Evolutionary conservation across 345 rosid genomes (phyloP).

Genomic region (Arabis alpina): DNA sequence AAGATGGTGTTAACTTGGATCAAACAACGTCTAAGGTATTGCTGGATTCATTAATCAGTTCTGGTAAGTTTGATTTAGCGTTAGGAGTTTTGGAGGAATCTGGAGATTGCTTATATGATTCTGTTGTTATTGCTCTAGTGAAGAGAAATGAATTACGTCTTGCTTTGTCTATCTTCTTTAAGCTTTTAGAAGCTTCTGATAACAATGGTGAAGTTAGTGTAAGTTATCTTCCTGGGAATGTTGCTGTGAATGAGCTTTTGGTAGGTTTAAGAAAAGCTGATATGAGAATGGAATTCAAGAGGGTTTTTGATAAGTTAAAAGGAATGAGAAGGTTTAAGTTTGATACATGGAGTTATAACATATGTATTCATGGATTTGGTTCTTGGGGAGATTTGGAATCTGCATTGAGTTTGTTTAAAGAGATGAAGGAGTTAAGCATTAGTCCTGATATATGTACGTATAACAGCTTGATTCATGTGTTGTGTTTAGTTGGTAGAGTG

Average conservation of each 20-base stretch:
- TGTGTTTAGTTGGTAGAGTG: constrained; percentile 74
- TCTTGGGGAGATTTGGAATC: constrained; percentile 74
- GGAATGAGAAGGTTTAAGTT: constrained; percentile 54
- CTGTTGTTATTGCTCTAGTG: constrained; percentile 67
- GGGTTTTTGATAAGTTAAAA: constrained; percentile 55
- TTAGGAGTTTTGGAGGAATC: constrained; percentile 69
- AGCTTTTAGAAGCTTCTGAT: constrained; percentile 58
- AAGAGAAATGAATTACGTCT: constrained; percentile 63
- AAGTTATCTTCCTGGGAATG: constrained; percentile 52
- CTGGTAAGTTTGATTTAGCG: constrained; percentile 69
- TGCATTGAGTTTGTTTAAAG: constrained; percentile 71
- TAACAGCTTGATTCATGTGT: constrained; percentile 75
- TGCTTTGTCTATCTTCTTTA: constrained; percentile 68
- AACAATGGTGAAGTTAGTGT: constrained; percentile 4
- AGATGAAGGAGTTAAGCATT: constrained; percentile 66
- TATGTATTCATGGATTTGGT: constrained; percentile 87
- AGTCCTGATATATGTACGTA: constrained; percentile 90
- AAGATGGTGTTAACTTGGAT: constrained; percentile 58
- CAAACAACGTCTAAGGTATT: constrained; percentile 61
- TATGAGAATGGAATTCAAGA: constrained; percentile 62
- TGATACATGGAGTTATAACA: constrained; percentile 73
- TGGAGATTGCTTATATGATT: constrained; percentile 61
- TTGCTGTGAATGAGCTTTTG: constrained; percentile 69
- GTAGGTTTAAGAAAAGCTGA: constrained; percentile 65
- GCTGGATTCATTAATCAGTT: constrained; percentile 58